A percentile compares a stretch with the other conserved stretches of the same genome.
Conservation (phyloP, 2,329 filamentous ascomycete species). For the Penicillium palitans region DNA sequence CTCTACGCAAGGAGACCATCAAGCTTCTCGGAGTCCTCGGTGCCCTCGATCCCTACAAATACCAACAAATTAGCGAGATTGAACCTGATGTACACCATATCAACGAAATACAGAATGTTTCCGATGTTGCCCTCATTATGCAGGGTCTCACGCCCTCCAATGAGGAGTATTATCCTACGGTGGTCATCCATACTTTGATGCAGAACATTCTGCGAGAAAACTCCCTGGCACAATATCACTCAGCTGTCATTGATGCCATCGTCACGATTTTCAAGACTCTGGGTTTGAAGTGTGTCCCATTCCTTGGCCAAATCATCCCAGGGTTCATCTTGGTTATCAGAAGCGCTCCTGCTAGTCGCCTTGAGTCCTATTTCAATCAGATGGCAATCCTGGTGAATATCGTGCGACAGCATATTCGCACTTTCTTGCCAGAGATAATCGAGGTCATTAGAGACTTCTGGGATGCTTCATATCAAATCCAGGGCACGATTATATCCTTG, state of each 20-base stretch:
- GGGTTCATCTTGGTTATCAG: conserved; percentile 89
- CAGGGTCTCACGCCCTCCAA: conserved; percentile 92
- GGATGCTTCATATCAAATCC: conserved; percentile 75
- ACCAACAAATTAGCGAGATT: conserved; percentile 87
- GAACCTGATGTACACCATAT: conserved; percentile 77
- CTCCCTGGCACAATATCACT: conserved; percentile 87
- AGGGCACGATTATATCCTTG: conserved; percentile 86
- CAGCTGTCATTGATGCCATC: conserved; percentile 91
- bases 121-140: conserved; percentile 98
- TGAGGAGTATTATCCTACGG: conserved; percentile 97
- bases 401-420: conserved; percentile 92
- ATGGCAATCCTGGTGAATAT: conserved; percentile 90
- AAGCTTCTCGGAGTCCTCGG: conserved; percentile 95
- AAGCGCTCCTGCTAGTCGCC: conserved; percentile 71
- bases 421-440: conserved; percentile 83
- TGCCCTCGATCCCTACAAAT: conserved; percentile 92
- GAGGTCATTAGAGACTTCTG: conserved; percentile 87
- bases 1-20: conserved; percentile 88
- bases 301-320: conserved; percentile 89
- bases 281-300: conserved; percentile 92
- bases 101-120: conserved; percentile 67
- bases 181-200: conserved; percentile 93
- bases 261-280: conserved; percentile 99
- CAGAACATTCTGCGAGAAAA: conserved; percentile 83
- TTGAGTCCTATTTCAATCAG: conserved; percentile 98